A percentile compares a stretch with the other conserved stretches of the same genome.
Conservation (phyloP, 2,329 filamentous ascomycete species). For the Ramularia endophylla region DNA sequence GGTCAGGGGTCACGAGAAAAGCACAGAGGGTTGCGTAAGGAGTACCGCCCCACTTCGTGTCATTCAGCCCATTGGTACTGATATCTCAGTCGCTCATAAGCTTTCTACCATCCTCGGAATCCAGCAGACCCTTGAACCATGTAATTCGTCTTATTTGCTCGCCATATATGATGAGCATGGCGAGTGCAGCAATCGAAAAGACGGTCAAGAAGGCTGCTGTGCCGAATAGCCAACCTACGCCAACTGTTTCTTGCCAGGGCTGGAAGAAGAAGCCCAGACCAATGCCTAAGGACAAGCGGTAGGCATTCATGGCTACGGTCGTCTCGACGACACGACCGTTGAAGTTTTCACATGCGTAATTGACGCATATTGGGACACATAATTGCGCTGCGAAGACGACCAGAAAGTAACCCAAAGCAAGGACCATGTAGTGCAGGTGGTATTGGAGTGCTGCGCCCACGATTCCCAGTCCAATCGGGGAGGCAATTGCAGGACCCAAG, state of each 20-base stretch:
- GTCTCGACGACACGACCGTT: constrained; percentile 3
- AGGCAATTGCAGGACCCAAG: constrained; percentile 3
- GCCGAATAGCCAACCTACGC: constrained; percentile 4
- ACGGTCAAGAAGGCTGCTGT: constrained; percentile 5
- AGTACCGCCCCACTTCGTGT: no score
- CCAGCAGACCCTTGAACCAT: no score
- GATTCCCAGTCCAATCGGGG: constrained; percentile 4
- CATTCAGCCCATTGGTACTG: no score
- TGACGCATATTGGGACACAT: constrained; percentile 2
- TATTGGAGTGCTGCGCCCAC: constrained; percentile 6
- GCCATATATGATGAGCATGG: no score
- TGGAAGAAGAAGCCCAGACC: constrained; percentile 5
- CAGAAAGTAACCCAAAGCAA: constrained; percentile 3
- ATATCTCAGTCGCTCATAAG: no score
- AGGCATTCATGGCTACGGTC: constrained; percentile 4
- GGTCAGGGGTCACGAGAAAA: no score
- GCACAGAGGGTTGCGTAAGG: no score
- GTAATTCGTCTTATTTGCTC: no score
- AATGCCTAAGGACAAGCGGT: constrained; percentile 1
- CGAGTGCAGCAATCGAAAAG: not conserved
- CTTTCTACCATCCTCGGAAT: no score
- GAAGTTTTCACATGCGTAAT: constrained; percentile 6
- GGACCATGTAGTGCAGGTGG: constrained; percentile 8
- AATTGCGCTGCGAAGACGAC: constrained; percentile 5
- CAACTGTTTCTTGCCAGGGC: constrained; percentile 4